phyloP scores from a whole-genome alignment of 257 asterid genomes.

The Prunella vulgaris region DNA sequence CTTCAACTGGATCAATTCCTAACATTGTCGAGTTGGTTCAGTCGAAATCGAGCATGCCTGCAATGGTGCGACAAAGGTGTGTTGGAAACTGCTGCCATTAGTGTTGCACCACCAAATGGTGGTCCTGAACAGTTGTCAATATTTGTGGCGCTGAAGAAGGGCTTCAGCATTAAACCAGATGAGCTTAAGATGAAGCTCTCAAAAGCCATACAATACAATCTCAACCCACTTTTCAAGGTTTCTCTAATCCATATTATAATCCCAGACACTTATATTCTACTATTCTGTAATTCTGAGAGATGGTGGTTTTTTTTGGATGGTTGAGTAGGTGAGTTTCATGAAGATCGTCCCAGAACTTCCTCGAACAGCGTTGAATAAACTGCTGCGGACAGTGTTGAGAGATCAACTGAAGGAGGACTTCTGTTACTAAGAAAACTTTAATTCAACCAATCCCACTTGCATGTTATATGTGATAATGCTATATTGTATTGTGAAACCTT shows the following conservation, averaged over 20 bases:
- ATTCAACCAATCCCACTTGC: neutral
- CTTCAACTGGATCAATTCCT: too few relatives aligned
- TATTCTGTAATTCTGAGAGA: neutral
- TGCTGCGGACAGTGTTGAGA: constrained; percentile 70
- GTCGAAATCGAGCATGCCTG: constrained; percentile 83
- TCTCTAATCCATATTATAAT: neutral
- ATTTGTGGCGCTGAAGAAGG: constrained; percentile 63
- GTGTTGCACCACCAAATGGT: constrained; percentile 62
- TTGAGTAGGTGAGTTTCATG: constrained; percentile 60
- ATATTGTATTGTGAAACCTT: neutral
- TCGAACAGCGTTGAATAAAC: constrained; percentile 81
- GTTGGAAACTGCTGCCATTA: constrained; percentile 85
- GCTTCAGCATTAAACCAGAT: constrained; percentile 36
- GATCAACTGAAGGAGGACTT: constrained; percentile 64
- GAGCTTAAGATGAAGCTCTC: constrained; percentile 52
- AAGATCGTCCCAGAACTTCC: constrained; percentile 67
- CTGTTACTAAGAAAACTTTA: constrained; percentile 44
- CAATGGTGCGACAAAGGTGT: constrained; percentile 54
- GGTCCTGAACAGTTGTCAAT: constrained; percentile 78
- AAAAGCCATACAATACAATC: constrained; percentile 63
- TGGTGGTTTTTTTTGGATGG: neutral
- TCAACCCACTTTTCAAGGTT: constrained; percentile 92
- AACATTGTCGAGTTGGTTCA: constrained; percentile 49
- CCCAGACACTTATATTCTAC: neutral
- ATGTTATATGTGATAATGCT: neutral